These are phyloP conservation scores for Boeremia exigua DNA, from an alignment of 2,329 filamentous ascomycete genomes.

Conservation along the genomic window DNA sequence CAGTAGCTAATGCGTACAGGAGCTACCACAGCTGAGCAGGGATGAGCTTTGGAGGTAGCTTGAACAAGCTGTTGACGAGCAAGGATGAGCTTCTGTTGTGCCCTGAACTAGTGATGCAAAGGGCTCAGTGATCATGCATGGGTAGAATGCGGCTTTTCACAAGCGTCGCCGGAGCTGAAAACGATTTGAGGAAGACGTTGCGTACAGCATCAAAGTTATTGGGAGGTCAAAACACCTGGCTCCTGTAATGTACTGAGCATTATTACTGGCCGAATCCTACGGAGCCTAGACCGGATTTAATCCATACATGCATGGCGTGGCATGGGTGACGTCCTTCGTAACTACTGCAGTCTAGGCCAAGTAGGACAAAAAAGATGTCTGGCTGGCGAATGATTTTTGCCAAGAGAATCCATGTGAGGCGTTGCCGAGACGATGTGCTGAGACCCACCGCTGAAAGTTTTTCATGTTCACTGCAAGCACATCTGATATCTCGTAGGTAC, in stretches of 20 bases:
- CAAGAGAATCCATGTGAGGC: not conserved
- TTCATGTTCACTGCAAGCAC: too few relatives aligned
- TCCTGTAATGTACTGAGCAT: not conserved
- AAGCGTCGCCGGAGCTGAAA: not conserved
- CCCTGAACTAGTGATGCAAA: slow-evolving; percentile 4
- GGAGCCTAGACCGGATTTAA: not conserved
- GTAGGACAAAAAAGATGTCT: not conserved
- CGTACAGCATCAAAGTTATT: not conserved
- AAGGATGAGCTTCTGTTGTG: slow-evolving; percentile 13
- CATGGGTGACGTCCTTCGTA: not conserved
- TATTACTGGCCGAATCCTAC: not conserved
- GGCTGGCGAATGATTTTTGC: not conserved
- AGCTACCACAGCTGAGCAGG: not conserved
- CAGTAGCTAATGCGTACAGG: not conserved
- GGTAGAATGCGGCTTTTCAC: not conserved
- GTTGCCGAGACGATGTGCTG: not conserved
- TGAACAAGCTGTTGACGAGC: slow-evolving; percentile 13
- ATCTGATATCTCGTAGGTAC: too few relatives aligned
- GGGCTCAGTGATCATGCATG: slow-evolving; percentile 18
- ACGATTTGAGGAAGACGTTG: not conserved
- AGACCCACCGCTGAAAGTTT: too few relatives aligned
- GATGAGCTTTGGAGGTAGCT: slow-evolving; percentile 13
- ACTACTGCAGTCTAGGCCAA: not conserved
- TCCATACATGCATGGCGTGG: not conserved
- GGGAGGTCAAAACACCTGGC: not conserved